Evolutionary conservation across 2,329 filamentous ascomycete genomes (phyloP).

Genomic region (Colletotrichum siamense): DNA sequence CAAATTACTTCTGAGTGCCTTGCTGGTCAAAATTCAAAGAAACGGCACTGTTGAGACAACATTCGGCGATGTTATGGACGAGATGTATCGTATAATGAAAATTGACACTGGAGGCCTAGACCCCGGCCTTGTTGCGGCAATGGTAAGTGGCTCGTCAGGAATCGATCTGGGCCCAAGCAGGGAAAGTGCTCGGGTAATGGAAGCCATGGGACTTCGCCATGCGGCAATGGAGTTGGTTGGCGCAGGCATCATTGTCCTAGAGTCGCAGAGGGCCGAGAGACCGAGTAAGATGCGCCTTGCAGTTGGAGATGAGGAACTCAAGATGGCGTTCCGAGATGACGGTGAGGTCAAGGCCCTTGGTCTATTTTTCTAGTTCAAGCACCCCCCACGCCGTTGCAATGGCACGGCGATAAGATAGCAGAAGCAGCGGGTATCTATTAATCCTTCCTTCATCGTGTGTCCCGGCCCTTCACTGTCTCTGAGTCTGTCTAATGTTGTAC

Average conservation of each 20-base stretch:
- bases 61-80: constrained; percentile 87
- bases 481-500: neutral
- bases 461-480: neutral
- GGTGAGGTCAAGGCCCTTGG: constrained; percentile 83
- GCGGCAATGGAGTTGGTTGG: constrained; percentile 86
- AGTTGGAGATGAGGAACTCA: constrained; percentile 90
- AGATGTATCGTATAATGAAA: constrained; percentile 73
- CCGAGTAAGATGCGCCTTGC: constrained; percentile 86
- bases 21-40: constrained; percentile 79
- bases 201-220: constrained; percentile 54
- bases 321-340: constrained; percentile 87
- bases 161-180: neutral
- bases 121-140: neutral
- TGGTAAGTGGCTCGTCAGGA: constrained; percentile 8
- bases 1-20: constrained; percentile 84
- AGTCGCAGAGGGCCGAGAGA: constrained; percentile 80
- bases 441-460: neutral
- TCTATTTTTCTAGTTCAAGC: constrained; percentile 45
- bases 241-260: constrained; percentile 85
- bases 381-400: neutral
- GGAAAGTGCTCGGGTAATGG: neutral
- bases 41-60: constrained; percentile 88
- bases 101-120: constrained; percentile 24
- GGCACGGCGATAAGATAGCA: neutral
- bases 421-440: constrained; percentile 10